phyloP scores from a whole-genome alignment of 352 stramenopile species.

The Globisporangium recalcitrans region DNA sequence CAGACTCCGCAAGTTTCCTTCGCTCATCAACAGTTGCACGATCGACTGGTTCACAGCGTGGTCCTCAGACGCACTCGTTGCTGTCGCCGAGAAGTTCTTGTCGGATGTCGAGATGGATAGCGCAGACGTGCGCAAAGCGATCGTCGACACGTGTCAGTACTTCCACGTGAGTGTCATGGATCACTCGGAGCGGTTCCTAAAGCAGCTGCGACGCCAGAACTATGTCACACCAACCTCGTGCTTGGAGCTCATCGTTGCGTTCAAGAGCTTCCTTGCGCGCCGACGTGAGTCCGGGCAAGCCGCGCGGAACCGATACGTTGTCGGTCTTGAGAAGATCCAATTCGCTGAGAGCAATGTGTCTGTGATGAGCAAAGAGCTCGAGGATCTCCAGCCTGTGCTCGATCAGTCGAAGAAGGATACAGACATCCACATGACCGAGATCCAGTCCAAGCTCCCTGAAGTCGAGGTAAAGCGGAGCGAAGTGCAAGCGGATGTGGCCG shows the following conservation, averaged over 20 bases:
- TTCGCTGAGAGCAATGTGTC: slow-evolving; percentile 92
- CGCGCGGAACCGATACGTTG: slow-evolving; percentile 85
- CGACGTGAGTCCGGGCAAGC: slow-evolving; percentile 80
- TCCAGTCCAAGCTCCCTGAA: slow-evolving; percentile 89
- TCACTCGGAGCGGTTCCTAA: slow-evolving; percentile 81
- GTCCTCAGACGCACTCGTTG: slow-evolving; percentile 90
- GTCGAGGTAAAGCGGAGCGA: slow-evolving; percentile 77
- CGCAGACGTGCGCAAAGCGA: slow-evolving; percentile 53
- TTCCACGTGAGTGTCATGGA: slow-evolving; percentile 91
- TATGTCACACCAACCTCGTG: slow-evolving; percentile 96
- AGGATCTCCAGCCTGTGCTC: slow-evolving; percentile 91
- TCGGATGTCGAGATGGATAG: slow-evolving; percentile 87
- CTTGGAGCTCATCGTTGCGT: slow-evolving; percentile 92
- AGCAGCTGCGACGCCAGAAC: slow-evolving; percentile 85
- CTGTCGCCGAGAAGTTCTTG: slow-evolving; percentile 92
- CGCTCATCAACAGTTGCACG: slow-evolving; percentile 96
- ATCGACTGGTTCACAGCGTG: slow-evolving; percentile 97
- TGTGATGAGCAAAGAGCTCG: slow-evolving; percentile 92
- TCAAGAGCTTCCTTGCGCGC: slow-evolving; percentile 86
- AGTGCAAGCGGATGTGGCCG: slow-evolving; percentile 77
- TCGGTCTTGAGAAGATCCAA: slow-evolving; percentile 91
- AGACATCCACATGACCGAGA: slow-evolving; percentile 91
- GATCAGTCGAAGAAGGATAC: slow-evolving; percentile 90
- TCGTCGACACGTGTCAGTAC: slow-evolving; percentile 90
- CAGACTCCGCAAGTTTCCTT: slow-evolving; percentile 92